A percentile compares a stretch with the other conserved stretches of the same genome.
These are phyloP conservation scores for Cicer arietinum DNA, from an alignment of 306 rosid species.

Conservation along the genomic window DNA sequence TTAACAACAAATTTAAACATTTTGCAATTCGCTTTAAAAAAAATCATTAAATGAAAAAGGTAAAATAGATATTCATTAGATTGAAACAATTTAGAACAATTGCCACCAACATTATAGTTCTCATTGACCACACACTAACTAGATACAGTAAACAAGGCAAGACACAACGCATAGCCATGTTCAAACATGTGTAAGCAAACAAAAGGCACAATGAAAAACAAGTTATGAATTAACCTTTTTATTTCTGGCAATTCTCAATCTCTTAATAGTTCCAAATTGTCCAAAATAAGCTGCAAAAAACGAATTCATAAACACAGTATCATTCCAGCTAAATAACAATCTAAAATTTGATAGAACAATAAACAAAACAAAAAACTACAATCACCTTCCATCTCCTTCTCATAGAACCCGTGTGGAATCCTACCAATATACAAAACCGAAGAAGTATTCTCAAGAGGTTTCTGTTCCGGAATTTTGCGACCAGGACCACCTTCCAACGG, in stretches of 20 bases:
- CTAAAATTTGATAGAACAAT: neutral
- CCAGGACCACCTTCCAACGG: slow-evolving; percentile 86
- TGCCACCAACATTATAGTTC: neutral
- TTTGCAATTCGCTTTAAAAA: neutral
- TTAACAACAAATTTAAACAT: neutral
- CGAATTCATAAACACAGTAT: neutral
- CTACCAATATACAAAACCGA: slow-evolving; percentile 75
- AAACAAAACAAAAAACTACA: neutral
- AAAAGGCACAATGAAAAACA: neutral
- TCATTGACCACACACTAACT: neutral
- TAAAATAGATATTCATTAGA: neutral
- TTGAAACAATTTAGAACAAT: neutral
- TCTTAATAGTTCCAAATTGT: slow-evolving; percentile 81
- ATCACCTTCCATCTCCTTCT: slow-evolving; percentile 91
- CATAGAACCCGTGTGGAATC: slow-evolving; percentile 92
- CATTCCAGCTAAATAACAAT: neutral
- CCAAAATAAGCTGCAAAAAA: slow-evolving; percentile 69
- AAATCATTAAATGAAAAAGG: neutral
- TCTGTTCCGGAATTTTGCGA: slow-evolving; percentile 53
- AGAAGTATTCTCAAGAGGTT: slow-evolving; percentile 53
- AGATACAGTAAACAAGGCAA: neutral
- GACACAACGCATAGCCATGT: neutral
- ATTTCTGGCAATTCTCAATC: slow-evolving; percentile 81
- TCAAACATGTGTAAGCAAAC: neutral
- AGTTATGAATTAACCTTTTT: slow-evolving; percentile 61